Evolutionary conservation across 2,329 filamentous ascomycete species (phyloP), one percentile per base, ranked within the genome.

Genomic region (Trichoderma afroharzianum): DNA sequence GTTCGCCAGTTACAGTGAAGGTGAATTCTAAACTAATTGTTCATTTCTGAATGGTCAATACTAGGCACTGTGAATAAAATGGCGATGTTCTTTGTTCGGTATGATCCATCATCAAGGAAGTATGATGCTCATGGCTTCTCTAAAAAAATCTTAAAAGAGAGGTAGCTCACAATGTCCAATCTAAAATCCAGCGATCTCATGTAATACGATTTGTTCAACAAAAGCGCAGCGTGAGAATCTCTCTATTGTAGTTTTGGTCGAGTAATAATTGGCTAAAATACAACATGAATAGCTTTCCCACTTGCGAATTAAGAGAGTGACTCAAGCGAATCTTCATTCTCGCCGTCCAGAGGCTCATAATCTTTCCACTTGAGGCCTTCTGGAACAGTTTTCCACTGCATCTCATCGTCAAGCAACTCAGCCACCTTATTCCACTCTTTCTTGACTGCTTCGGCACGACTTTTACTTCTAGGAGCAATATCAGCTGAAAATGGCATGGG

Each of bases 381-480:
- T 6, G 66, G 66, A 11, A 68, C 66, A 9, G 26, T 68, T 28
- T 61, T 68, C 66, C 66, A 68, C 36, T 68, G 66, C 55, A 68
- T 33, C 11, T 68, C 14, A 21, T 68, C 66, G 8, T 68, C 66
- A 18, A 68, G 66, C 26, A 68, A 33, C 3, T 8, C 55, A 8
- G 55, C 55, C 12, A 68, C 55, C 2, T 32, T 61, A 1, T n/a
- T 43, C 68, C 58, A 63, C 6, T 70, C 68, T 14, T 55, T 14
- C 15, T n/a, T 36, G 9, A 70, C 68, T 55, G 68, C 68, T 7
- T 26, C 26, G 0, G 58, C 43, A 6, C 57, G 58, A 9, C 24
- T 58, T n/a, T 79, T 15, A 72, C 72, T 47, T 73, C 74, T 70
- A 57, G 75, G 75, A 58, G 68, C 24, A 70, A 73, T 57, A n/a